Evolutionary conservation across 352 stramenopile genomes (phyloP), one percentile per base, ranked within the genome.

Genomic region (Globisporangium takayamanum): DNA sequence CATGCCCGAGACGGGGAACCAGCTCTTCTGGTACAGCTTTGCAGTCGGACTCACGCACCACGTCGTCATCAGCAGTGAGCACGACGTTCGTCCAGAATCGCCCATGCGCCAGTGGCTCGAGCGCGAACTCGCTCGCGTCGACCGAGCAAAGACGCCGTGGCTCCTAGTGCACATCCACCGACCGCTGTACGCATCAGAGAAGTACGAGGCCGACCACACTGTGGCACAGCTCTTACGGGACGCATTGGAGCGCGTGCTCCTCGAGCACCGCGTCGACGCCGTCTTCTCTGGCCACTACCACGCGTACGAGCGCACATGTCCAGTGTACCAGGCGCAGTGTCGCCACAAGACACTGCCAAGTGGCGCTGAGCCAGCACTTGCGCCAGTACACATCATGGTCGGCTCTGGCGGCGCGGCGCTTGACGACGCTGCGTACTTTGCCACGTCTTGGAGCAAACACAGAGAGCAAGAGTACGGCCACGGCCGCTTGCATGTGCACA

Each of bases 301-400:
- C 37, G 57, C 61, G 10, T 72, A 74, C 58, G 67, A 74, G 33
- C 67, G 64, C 46, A 72, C 67, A 37, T 68, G 56, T 18, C 64
- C 67, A 26, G 65, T 72, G 30, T 70, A 59, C 22, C 45, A 73
- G 26, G 49, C 59, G 28, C 18, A 61, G 25, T 74, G 66, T 55
- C 39, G 54, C 14, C 50, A 57, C 18, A 63, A 64, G 20, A 36
- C 44, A 0, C 20, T 65, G 30, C n/a, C 37, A 7, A 50, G 30
- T 22, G 53, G 46, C 4, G 14, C 46, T 22, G 63, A 67, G 15
- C 50, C 59, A 5, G 60, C 65, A 18, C 49, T 58, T 28, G 73
- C 65, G 6, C 60, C 73, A 1, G 59, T 63, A 11, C 70, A 79
- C 51, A 64, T 81, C 50, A 81, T 79, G 70, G 62, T 81, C 42